Evolutionary conservation across 2,329 filamentous ascomycete genomes (phyloP), one percentile per base, ranked within the genome.

Genomic region (Purpureocillium takamizusanense): DNA sequence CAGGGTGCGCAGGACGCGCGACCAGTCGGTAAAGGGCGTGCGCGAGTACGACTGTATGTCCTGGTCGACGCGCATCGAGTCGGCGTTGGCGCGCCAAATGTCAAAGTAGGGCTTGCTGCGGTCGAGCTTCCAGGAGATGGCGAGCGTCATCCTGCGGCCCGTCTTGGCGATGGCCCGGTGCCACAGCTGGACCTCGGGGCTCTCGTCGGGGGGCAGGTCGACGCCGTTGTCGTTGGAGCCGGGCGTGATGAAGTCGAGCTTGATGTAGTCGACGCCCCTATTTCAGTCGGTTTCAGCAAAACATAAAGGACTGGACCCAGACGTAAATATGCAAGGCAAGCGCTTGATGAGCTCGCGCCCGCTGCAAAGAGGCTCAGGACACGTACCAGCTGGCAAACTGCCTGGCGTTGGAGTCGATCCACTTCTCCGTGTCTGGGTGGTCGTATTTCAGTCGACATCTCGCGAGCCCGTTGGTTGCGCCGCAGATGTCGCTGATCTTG

Each of bases 61-160:
- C 38, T 48, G 46, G 35, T 48, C 46, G 28, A 33, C 43, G 17
- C 46, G 45, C 46, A 48, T 48, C 4, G 44, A 39, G 27, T 48
- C 46, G 31, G 46, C 42, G 33, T 46, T 41, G 15, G 34, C 36
- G 35, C 45, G 43, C 46, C 46, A 48, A 18, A 46, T 38, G 12
- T 35, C 23, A 16, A 48, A 48, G 33, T 41, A 48, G 35, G 41
- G 36, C n/a, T 44, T 29, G 12, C 40, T 41, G n/a, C 46, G 42
- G 34, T 46, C 44, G 16, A 46, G 44, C 33, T 48, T 46, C 46
- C 46, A 46, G 16, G 44, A 48, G 28, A 46, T 46, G 31, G 45
- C 41, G 13, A 46, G 46, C 7, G 44, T 41, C 44, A 48, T 48
- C 33, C 42, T 33, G 15, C 46, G 46, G 17, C 42, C 42, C 15